Base-by-base conservation (phyloP, 1,139 yeast genomes). In the Wickerhamiella pararugosa region DNA sequence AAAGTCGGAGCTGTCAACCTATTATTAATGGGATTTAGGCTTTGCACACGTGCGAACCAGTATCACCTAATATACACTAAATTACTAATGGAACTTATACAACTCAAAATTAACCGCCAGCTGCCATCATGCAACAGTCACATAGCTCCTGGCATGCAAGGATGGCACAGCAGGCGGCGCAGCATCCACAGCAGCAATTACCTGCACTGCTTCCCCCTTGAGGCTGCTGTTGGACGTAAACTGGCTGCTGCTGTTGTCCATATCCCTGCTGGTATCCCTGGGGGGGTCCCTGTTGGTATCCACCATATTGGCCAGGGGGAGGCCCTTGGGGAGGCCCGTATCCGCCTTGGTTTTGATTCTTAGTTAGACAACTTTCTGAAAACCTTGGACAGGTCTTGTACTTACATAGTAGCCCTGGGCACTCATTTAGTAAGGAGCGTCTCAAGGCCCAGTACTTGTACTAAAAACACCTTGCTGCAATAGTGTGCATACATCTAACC, bases 371-470 rank as follows among this genome's bases (percentile, higher is more conserved):
- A 26, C 7, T 3, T 7, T 36, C 5, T 5, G 21, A 3, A 4
- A 25, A n/a, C 30, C 10, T 7, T 29, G 29, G 31, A 25, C 6
- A 8, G 25, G 28, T 7, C n/a, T 6, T 28, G 21, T 33, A 41
- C 43, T 32, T 41, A 41, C 43, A 7, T 41, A 41, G 43, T 41
- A 41, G 25, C 36, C 43, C 32, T 36, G 40, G 37, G 37, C 37
- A 32, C 40, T 36, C 43, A 41, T 41, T 15, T 29, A n/a, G 31
- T 29, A 15, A 15, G 21, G 21, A 15, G 21, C 21, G 21, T 15
- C 21, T 15, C 21, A 15, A 15, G 21, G 21, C 21, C 21, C 21
- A 15, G 21, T 15, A 15, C 21, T 15, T 15, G 21, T 15, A 15
- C 21, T 15, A 15, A 3, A 15, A 15, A 15, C 21, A 15, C 21